Evolutionary conservation across 2,329 filamentous ascomycete genomes (phyloP), one percentile per base, ranked within the genome.

Genomic region (Fusarium miscanthi): DNA sequence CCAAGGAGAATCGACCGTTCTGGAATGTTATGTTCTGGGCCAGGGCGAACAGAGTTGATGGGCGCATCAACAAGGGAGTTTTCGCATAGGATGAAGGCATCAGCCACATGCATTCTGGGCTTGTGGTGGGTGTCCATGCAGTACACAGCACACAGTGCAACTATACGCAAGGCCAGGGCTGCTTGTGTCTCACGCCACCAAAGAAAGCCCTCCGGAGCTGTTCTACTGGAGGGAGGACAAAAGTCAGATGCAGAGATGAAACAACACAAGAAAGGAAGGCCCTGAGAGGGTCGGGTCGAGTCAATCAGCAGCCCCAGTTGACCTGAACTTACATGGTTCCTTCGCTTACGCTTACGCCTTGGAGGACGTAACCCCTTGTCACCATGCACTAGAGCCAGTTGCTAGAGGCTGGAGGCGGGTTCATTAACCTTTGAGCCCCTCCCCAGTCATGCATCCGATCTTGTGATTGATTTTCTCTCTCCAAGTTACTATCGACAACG

Each of bases 341-440:
- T 48, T 72, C 49, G 53, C 60, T 40, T 57, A 59, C 56, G 52
- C 58, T 53, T 57, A 60, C 45, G 57, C 64, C 64, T 30, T 43
- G 31, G 48, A 25, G 54, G 59, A 61, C 45, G 59, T 63, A 58
- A 54, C 45, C 54, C 72, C 71, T 57, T 72, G 61, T 63, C 59
- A 49, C 52, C 38, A 37, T 67, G 40, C 72, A 53, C 72, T 70
- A 72, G 51, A 66, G 42, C 38, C 57, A 46, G 56, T 45, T 54
- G 37, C 27, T 38, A 54, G 38, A 46, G 49, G 43, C 52, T 59
- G 53, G 53, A 46, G 49, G 60, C 58, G 37, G 57, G 53, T 67
- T 74, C 65, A 60, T 65, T 74, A 59, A 73, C 66, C 45, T 59
- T 60, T 40, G 35, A 61, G 43, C 63, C 63, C 65, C 61, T 70